phyloP scores from a whole-genome alignment of 208 protist species.

The Naegleria gruberi region DNA sequence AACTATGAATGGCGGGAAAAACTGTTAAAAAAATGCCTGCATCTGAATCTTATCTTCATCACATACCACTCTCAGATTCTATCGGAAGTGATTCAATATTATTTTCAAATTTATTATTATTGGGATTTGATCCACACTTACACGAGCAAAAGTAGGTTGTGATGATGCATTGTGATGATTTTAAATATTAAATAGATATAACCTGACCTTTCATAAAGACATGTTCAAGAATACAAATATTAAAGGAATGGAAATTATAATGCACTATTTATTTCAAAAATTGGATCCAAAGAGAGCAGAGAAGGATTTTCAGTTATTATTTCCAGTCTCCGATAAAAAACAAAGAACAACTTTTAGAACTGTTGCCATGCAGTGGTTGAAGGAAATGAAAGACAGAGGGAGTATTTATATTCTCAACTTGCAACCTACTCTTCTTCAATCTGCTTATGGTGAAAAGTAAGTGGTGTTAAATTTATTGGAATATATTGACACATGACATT shows the following conservation, averaged over 20 bases:
- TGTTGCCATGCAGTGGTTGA: neutral
- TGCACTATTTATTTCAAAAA: neutral
- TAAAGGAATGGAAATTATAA: conserved; percentile 12
- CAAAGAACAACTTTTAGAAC: neutral
- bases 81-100: neutral
- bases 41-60: too few relatives aligned
- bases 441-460: neutral
- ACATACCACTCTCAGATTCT: too few relatives aligned
- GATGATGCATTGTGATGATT: too few relatives aligned
- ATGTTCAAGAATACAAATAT: conserved; percentile 12
- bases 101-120: conserved; percentile 6
- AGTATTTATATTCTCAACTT: neutral
- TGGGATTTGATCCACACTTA: neutral
- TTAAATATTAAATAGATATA: too few relatives aligned
- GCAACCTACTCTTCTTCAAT: neutral
- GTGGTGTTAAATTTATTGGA: neutral
- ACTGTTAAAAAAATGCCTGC: too few relatives aligned
- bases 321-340: neutral
- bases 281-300: neutral
- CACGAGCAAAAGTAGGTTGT: neutral
- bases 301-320: neutral
- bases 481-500: neutral
- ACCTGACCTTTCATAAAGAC: neutral
- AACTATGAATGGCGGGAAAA: too few relatives aligned
- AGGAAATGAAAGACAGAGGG: neutral